These are phyloP conservation scores for Maudiozyma saulgeensis DNA, from an alignment of 805 yeast genomes.

Conservation along the genomic window DNA sequence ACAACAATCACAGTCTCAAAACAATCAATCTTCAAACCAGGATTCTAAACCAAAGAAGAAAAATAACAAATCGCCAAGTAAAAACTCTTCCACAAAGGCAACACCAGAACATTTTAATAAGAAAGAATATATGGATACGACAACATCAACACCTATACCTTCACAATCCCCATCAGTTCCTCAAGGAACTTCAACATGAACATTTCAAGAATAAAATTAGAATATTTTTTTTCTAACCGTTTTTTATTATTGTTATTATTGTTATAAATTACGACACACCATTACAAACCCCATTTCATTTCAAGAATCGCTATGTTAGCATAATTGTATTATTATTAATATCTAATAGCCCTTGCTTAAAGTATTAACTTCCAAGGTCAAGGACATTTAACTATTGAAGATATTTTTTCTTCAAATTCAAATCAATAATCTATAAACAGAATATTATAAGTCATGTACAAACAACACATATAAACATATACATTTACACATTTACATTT, in stretches of 20 bases:
- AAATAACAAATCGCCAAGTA: background rate
- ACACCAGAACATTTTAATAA: conserved; percentile 1
- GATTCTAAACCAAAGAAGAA: background rate
- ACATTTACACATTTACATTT: too few relatives aligned
- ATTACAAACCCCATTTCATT: background rate
- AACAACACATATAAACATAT: too few relatives aligned
- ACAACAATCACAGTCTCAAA: conserved; percentile 2
- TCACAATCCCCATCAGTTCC: conserved; percentile 5
- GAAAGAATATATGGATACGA: conserved; percentile 1
- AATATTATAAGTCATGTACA: too few relatives aligned
- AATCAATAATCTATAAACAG: too few relatives aligned
- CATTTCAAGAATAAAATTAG: background rate
- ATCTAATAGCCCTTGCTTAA: too few relatives aligned
- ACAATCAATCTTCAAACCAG: background rate
- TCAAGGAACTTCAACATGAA: conserved; percentile 8
- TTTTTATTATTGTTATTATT: background rate
- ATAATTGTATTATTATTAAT: background rate
- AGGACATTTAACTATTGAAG: too few relatives aligned
- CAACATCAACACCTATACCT: conserved; percentile 1
- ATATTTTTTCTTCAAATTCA: too few relatives aligned
- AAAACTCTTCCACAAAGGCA: background rate
- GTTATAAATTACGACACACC: background rate
- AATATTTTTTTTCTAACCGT: background rate
- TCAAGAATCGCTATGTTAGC: background rate
- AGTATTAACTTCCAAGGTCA: too few relatives aligned